Base-by-base conservation (phyloP, 1,139 yeast genomes). In the Zygoascus sp. region DNA sequence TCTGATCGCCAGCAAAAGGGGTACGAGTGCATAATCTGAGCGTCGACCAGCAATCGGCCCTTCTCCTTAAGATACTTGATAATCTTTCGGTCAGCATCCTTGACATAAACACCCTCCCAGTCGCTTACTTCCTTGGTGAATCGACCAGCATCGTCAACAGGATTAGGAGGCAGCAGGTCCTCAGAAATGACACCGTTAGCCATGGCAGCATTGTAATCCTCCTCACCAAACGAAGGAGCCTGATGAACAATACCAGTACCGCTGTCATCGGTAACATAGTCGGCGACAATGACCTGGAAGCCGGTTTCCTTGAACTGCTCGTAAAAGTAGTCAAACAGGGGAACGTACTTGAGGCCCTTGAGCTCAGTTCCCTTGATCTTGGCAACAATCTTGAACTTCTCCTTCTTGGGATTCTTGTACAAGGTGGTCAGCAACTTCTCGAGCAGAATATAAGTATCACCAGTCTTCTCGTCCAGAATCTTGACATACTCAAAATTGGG, bases 1-100 rank as follows among this genome's bases (percentile, higher is more conserved):
- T 92, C 98, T 2, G 97, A 90, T 78, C 99, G 84, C 99, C 99
- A 92, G 74, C 99, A 92, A 83, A 92, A 92, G 61, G 99, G 98
- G 68, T 92, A 92, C 68, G 95, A 84, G 77, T 92, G 99, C 73
- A 82, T 81, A 54, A 92, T 75, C 74, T 92, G 97, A 41, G 88
- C 74, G 52, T 81, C 83, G 43, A 82, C 79, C 58, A 92, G 73
- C 40, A 94, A 59, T 59, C 84, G 79, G 45, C 95, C 97, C 39
- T 75, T 68, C 50, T 80, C 88, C 53, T 94, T 86, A 64, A 92
- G 76, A 57, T 75, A 71, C 70, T 89, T 90, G 67, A 92, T 89
- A 63, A 92, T 90, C 62, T 77, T 77, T 62, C 89, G 83, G 69
- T 92, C 98, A 41, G 97, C 97, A 64, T 89, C 97, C 73, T 92